Evolutionary conservation across 2,329 filamentous ascomycete species (phyloP).

Genomic region (Aotearoamyces nothofagi): DNA sequence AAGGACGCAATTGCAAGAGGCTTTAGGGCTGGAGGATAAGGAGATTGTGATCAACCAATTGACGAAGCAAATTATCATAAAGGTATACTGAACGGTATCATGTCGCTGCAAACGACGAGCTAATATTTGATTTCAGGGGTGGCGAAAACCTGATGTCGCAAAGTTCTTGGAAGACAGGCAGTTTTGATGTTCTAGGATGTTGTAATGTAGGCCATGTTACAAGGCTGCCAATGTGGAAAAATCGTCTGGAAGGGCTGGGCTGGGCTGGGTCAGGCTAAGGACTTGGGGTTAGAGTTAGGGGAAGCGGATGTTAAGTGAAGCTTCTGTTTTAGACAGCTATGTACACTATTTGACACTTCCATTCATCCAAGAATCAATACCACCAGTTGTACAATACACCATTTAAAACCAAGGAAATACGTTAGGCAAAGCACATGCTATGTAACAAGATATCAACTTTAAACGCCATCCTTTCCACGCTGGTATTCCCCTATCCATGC

Average conservation of each 20-base stretch:
- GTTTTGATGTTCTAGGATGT: slow-evolving; percentile 11
- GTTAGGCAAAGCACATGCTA: not conserved
- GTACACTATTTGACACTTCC: not conserved
- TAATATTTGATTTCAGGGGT: slow-evolving; percentile 23
- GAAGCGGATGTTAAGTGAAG: no score
- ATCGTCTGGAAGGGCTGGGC: not conserved
- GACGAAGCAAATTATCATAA: slow-evolving; percentile 62
- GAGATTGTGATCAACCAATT: slow-evolving; percentile 33
- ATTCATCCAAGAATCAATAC: not conserved
- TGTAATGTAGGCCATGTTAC: no score
- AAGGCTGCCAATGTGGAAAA: not conserved
- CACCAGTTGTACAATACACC: slow-evolving; percentile 1
- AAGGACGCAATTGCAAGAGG: slow-evolving; percentile 43
- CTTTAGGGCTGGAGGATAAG: slow-evolving; percentile 36
- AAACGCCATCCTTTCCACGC: not conserved
- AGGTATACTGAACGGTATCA: slow-evolving; percentile 31
- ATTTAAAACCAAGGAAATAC: not conserved
- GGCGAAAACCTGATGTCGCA: slow-evolving; percentile 30
- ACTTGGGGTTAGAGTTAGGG: no score
- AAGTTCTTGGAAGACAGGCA: slow-evolving; percentile 28
- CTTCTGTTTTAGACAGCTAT: no score
- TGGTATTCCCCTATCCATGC: slow-evolving; percentile 9
- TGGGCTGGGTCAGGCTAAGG: no score
- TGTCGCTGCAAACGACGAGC: no score
- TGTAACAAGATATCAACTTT: not conserved